phyloP scores from a whole-genome alignment of 1,139 yeast genomes.

The Geotrichum candidum region DNA sequence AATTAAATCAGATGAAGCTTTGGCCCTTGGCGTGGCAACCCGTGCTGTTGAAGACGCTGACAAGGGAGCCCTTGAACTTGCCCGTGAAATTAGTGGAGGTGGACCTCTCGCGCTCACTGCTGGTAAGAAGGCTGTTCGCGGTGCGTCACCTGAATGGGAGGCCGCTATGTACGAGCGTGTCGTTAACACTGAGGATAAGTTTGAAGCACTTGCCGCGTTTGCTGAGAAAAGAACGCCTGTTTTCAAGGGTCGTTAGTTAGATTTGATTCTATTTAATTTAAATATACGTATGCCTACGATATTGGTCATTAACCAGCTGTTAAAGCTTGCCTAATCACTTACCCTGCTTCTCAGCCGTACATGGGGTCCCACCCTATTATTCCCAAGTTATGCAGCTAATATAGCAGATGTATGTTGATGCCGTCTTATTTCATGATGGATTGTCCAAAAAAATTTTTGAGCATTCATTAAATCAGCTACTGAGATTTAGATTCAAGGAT shows the following conservation, averaged over 20 bases:
- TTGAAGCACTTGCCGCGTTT: slow-evolving; percentile 33
- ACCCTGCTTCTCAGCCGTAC: not conserved
- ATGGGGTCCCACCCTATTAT: too few relatives aligned
- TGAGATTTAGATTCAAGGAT: not conserved
- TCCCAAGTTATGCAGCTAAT: not conserved
- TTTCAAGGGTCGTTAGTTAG: slow-evolving; percentile 29
- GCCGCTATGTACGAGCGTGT: slow-evolving; percentile 27
- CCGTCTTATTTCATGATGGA: not conserved
- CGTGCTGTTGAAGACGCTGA: slow-evolving; percentile 27
- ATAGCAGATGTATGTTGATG: not conserved
- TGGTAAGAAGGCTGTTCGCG: slow-evolving; percentile 31
- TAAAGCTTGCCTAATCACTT: not conserved
- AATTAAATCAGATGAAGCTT: slow-evolving; percentile 28
- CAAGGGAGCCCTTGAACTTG: slow-evolving; percentile 26
- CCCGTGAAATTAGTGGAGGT: slow-evolving; percentile 29
- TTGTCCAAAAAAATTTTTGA: not conserved
- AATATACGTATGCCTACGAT: not conserved
- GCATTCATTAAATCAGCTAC: not conserved
- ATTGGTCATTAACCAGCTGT: not conserved
- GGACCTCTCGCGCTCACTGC: slow-evolving; percentile 33
- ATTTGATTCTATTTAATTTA: not conserved
- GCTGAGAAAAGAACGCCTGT: slow-evolving; percentile 29
- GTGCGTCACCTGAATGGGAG: slow-evolving; percentile 28
- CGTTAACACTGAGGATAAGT: slow-evolving; percentile 32
- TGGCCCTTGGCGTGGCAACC: slow-evolving; percentile 27